Conservation (phyloP, 805 yeast species). For the Candida fluviatilis region DNA sequence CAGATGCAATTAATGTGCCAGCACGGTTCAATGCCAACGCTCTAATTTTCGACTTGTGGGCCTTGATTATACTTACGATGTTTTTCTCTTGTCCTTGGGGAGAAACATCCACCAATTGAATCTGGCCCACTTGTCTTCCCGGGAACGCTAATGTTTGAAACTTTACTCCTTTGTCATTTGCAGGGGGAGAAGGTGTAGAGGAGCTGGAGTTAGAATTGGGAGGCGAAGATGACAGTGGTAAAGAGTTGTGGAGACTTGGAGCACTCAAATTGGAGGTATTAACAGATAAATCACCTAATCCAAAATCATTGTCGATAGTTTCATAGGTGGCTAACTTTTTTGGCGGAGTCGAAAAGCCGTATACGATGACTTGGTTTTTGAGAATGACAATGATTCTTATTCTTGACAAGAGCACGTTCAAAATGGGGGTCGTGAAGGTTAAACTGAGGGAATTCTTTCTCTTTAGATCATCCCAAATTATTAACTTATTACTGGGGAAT, state of each 20-base stretch:
- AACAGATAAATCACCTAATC: constrained; percentile 56
- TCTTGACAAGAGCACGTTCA: constrained; percentile 71
- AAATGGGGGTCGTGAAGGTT: constrained; percentile 73
- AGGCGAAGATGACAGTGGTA: background rate
- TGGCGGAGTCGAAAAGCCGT: constrained; percentile 81
- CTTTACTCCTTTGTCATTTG: constrained; percentile 12
- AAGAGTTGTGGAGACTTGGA: too few relatives aligned
- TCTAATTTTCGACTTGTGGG: constrained; percentile 66
- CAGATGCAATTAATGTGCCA: constrained; percentile 73
- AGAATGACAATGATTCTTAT: constrained; percentile 72
- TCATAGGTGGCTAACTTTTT: constrained; percentile 59
- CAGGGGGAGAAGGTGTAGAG: constrained; percentile 6
- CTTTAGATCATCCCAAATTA: constrained; percentile 91
- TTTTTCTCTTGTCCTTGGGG: constrained; percentile 61
- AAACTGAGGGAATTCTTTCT: constrained; percentile 66
- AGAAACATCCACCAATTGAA: constrained; percentile 73
- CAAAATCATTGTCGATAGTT: constrained; percentile 58
- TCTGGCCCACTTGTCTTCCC: constrained; percentile 69
- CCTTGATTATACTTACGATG: constrained; percentile 65
- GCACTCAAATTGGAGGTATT: constrained; percentile 13
- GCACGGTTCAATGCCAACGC: constrained; percentile 59
- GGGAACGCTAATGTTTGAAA: constrained; percentile 71
- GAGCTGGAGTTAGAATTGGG: constrained; percentile 5
- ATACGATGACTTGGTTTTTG: constrained; percentile 62
- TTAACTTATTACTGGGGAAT: constrained; percentile 72